Conservation (phyloP, 441 rosid species). For the Viola pubescens region DNA sequence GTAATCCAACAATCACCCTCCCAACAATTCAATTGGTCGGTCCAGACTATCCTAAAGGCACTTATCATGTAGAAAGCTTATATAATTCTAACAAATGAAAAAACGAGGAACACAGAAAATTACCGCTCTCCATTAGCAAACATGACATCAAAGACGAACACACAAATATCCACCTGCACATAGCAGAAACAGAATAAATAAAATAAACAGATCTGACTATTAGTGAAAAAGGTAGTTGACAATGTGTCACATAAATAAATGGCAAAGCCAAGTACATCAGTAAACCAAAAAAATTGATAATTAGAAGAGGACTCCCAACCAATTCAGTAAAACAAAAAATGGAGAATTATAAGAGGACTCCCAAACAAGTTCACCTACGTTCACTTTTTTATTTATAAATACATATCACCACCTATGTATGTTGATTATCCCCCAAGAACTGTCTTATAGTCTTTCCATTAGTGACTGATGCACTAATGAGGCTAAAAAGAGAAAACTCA, state of each 20-base stretch:
- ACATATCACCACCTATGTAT: too few species aligned
- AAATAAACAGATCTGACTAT: slow-evolving; percentile 11
- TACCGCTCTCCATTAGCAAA: slow-evolving; percentile 79
- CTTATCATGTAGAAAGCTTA: too few species aligned
- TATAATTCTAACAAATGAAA: slow-evolving; percentile 1
- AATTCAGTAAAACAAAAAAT: too few species aligned
- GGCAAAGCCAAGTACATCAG: too few species aligned
- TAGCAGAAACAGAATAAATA: slow-evolving; percentile 12
- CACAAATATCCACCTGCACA: slow-evolving; percentile 72
- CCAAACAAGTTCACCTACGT: too few species aligned
- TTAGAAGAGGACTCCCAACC: too few species aligned
- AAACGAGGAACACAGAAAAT: slow-evolving; percentile 24
- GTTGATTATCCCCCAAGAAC: background rate
- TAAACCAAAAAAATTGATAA: background rate
- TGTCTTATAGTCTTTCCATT: background rate
- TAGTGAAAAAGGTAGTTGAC: slow-evolving; percentile 1
- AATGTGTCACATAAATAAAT: background rate
- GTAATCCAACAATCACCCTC: too few species aligned
- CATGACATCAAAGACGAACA: slow-evolving; percentile 84
- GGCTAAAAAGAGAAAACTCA: too few species aligned
- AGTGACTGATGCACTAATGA: too few species aligned
- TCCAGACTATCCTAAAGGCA: too few species aligned
- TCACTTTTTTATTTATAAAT: too few species aligned
- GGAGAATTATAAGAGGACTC: too few species aligned
- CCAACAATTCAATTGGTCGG: background rate